A percentile compares a stretch with the other conserved stretches of the same genome.
phyloP scores from a whole-genome alignment of 176 grass and related monocot species.

The Eremochloa ophiuroides region DNA sequence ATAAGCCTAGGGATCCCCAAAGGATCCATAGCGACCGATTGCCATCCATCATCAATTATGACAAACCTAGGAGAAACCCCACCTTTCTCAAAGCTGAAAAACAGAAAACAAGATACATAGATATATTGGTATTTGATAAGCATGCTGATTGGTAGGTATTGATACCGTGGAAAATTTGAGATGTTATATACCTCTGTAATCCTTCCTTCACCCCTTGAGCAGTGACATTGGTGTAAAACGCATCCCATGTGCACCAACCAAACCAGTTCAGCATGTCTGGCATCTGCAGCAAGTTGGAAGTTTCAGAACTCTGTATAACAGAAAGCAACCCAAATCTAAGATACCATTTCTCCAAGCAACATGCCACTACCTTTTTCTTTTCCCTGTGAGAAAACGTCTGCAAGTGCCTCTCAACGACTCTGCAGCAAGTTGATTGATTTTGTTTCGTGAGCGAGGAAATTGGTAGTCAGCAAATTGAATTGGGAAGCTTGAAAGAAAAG shows the following conservation, averaged over 20 bases:
- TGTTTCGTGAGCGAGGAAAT: not conserved
- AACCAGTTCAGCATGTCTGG: constrained; percentile 85
- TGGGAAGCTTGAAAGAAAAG: not conserved
- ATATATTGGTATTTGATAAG: not conserved
- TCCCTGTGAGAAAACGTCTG: constrained; percentile 72
- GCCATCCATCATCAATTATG: constrained; percentile 90
- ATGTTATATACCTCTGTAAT: constrained; percentile 50
- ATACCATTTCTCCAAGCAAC: constrained; percentile 10
- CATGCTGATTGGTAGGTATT: not conserved
- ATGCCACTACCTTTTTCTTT: constrained; percentile 59
- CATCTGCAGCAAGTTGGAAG: constrained; percentile 40
- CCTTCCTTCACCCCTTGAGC: constrained; percentile 64
- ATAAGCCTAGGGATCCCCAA: constrained; percentile 35
- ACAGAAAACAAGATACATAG: not conserved
- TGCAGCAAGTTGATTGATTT: constrained; percentile 20
- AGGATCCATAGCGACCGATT: constrained; percentile 64
- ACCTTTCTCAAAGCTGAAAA: constrained; percentile 57
- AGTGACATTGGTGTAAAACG: constrained; percentile 77
- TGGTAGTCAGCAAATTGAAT: not conserved
- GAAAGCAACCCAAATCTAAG: constrained; percentile 10
- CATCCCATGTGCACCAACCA: constrained; percentile 98
- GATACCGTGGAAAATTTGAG: not conserved
- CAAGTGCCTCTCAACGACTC: constrained; percentile 74
- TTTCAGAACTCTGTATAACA: constrained; percentile 15
- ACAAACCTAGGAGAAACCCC: constrained; percentile 66